A percentile compares a stretch with the other conserved stretches of the same genome.
Evolutionary conservation across 768 basidiomycete genomes (phyloP).

Genomic region (Termitomyces sp.): DNA sequence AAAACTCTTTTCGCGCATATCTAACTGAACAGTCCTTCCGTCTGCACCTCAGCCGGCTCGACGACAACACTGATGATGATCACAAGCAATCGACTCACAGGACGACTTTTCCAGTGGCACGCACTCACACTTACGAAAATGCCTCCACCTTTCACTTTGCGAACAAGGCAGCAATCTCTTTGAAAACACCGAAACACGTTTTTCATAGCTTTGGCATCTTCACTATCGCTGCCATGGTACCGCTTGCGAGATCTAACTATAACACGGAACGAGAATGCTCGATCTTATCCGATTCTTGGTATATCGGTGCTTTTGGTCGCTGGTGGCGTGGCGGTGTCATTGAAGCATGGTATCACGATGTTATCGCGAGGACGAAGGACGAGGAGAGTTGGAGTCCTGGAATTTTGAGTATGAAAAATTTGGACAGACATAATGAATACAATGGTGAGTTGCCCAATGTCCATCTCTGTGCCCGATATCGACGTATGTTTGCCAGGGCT

Average conservation of each 20-base stretch:
- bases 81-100: constrained; percentile 29
- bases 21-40: constrained; percentile 98
- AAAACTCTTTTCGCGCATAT: constrained; percentile 89
- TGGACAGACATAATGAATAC: constrained; percentile 65
- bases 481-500: constrained; percentile 30
- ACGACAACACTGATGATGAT: constrained; percentile 57
- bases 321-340: constrained; percentile 89
- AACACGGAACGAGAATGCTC: constrained; percentile 38
- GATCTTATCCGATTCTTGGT: constrained; percentile 76
- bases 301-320: constrained; percentile 83
- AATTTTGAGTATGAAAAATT: constrained; percentile 66
- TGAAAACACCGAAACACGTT: constrained; percentile 86
- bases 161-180: constrained; percentile 86
- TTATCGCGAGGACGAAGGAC: constrained; percentile 55
- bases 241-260: constrained; percentile 37
- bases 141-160: constrained; percentile 75
- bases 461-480: constrained; percentile 1
- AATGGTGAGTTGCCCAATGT: constrained; percentile 40
- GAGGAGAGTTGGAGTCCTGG: constrained; percentile 75
- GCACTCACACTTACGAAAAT: constrained; percentile 27
- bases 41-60: constrained; percentile 83
- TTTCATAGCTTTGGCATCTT: constrained; percentile 86
- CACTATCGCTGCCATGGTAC: constrained; percentile 76
- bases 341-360: constrained; percentile 75
- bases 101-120: constrained; percentile 18